Percentiles rank a stretch among this genome's conserved stretches.
These are phyloP conservation scores for Seiridium cupressi DNA, from an alignment of 2,329 filamentous ascomycete species.

Conservation along the genomic window DNA sequence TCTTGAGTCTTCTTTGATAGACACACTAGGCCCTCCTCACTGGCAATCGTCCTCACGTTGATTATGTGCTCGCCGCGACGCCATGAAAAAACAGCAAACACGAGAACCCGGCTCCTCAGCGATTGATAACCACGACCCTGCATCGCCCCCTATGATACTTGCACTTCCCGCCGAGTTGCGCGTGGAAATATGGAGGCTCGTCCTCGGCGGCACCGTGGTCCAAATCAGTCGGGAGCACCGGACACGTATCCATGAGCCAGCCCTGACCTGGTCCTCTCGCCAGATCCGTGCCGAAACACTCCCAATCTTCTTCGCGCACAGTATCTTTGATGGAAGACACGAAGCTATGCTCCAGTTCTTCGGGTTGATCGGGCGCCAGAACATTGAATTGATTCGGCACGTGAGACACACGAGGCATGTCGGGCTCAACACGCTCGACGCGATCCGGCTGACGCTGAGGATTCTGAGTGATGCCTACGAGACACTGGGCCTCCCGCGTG, in stretches of 20 bases:
- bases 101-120: background rate
- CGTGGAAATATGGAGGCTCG: background rate
- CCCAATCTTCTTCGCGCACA: background rate
- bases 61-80: background rate
- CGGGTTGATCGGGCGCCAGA: background rate
- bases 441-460: background rate
- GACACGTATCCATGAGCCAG: background rate
- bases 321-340: background rate
- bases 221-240: background rate
- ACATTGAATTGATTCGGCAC: background rate
- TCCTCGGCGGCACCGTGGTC: background rate
- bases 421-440: background rate
- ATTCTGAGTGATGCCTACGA: background rate
- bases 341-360: background rate
- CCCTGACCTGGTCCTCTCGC: background rate
- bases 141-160: background rate
- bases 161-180: constrained; percentile 2
- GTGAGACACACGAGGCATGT: constrained; percentile 1
- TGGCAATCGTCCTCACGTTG: background rate
- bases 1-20: background rate
- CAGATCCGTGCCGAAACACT: background rate
- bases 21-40: background rate
- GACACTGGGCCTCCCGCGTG: background rate
- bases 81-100: background rate
- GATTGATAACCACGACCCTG: background rate